phyloP scores from a whole-genome alignment of 768 basidiomycete genomes.

The Strobilomyces echinocephalus region DNA sequence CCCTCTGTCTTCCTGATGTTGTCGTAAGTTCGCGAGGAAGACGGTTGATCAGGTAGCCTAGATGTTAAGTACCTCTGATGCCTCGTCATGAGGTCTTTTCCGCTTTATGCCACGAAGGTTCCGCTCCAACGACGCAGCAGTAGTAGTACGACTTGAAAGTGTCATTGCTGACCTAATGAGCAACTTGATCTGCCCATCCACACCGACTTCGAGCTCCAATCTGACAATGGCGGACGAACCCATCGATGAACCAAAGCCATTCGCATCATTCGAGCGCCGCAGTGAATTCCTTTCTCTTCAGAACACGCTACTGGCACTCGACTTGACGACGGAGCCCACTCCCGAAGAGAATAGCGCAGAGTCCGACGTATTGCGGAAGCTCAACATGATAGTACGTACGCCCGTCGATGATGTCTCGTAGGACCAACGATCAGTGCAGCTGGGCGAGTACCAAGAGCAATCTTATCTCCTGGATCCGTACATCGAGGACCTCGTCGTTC shows the following conservation, averaged over 20 bases:
- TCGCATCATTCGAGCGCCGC: slow-evolving; percentile 56
- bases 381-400: slow-evolving; percentile 48
- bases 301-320: slow-evolving; percentile 42
- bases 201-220: not conserved
- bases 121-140: not conserved
- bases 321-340: slow-evolving; percentile 42
- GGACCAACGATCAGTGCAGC: slow-evolving; percentile 38
- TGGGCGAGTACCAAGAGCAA: slow-evolving; percentile 89
- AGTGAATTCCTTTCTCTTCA: slow-evolving; percentile 57
- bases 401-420: slow-evolving; percentile 1
- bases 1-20: slow-evolving; percentile 36
- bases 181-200: too few species aligned
- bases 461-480: slow-evolving; percentile 88
- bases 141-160: not conserved
- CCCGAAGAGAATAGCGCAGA: slow-evolving; percentile 44
- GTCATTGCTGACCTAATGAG: slow-evolving; percentile 20
- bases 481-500: slow-evolving; percentile 72
- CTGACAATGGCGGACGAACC: slow-evolving; percentile 36
- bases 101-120: slow-evolving; percentile 36
- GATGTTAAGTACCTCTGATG: slow-evolving; percentile 19
- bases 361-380: slow-evolving; percentile 35
- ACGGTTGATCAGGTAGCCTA: not conserved
- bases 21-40: slow-evolving; percentile 1
- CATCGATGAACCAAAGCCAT: slow-evolving; percentile 39
- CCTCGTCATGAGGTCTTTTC: slow-evolving; percentile 39